A percentile compares a stretch with the other conserved stretches of the same genome.
Evolutionary conservation across 148 eudicot genomes (phyloP).

Genomic region (Camellia sinensis): DNA sequence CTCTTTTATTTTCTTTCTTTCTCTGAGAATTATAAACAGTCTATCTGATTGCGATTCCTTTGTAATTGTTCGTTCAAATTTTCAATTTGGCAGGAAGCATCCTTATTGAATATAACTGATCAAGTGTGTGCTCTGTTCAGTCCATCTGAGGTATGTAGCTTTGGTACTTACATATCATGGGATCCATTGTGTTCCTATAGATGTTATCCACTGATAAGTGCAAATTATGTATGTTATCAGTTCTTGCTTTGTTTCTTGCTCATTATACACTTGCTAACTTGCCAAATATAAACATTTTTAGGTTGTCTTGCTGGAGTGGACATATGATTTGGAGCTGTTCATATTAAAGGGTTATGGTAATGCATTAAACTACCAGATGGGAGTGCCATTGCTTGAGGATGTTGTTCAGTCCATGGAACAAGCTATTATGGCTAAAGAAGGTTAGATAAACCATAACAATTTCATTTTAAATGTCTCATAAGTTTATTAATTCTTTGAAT

Average conservation of each 20-base stretch:
- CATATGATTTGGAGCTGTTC: slow-evolving; percentile 86
- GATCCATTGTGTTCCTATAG: too few relatives aligned
- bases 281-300: slow-evolving; percentile 25
- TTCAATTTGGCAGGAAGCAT: too few relatives aligned
- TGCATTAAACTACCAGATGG: slow-evolving; percentile 85
- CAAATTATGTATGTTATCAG: background rate
- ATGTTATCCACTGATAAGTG: background rate
- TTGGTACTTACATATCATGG: too few relatives aligned
- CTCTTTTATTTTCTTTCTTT: too few relatives aligned
- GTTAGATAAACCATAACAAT: slow-evolving; percentile 27
- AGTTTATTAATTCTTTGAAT: too few relatives aligned
- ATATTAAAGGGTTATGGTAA: slow-evolving; percentile 91
- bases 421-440: slow-evolving; percentile 81
- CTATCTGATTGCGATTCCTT: too few relatives aligned
- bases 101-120: too few relatives aligned
- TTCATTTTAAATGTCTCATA: background rate
- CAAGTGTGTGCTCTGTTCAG: too few relatives aligned
- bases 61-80: too few relatives aligned
- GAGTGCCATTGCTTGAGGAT: slow-evolving; percentile 86
- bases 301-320: slow-evolving; percentile 87
- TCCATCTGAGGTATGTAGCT: too few relatives aligned
- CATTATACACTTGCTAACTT: slow-evolving; percentile 3
- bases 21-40: too few relatives aligned
- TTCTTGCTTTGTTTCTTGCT: background rate
- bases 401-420: slow-evolving; percentile 85